Conservation (phyloP, 805 yeast genomes). For the Nakazawaea siamensis region DNA sequence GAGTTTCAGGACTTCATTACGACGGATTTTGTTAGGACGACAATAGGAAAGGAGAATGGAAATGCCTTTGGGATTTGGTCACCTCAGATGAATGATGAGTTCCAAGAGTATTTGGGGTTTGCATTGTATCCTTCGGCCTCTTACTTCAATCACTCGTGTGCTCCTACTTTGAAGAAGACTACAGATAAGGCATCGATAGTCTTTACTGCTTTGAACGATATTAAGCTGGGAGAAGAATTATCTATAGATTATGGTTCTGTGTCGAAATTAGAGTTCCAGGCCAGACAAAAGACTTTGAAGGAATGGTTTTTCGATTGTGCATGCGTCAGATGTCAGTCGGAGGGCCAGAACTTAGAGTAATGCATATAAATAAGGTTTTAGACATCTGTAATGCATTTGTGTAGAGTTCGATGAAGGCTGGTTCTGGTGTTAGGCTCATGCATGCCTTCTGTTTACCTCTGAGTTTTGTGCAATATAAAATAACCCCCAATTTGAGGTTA, state of each 20-base stretch:
- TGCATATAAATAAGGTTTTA: no score
- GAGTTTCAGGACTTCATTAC: slow-evolving; percentile 27
- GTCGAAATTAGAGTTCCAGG: slow-evolving; percentile 27
- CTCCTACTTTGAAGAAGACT: slow-evolving; percentile 43
- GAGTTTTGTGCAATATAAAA: no score
- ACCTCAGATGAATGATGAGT: slow-evolving; percentile 26
- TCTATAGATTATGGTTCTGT: slow-evolving; percentile 57
- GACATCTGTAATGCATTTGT: no score
- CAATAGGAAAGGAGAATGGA: slow-evolving; percentile 53
- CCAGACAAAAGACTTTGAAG: slow-evolving; percentile 32
- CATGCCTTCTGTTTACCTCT: no score
- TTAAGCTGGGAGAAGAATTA: slow-evolving; percentile 38
- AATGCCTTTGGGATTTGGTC: slow-evolving; percentile 65
- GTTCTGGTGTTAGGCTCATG: no score
- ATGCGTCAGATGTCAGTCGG: slow-evolving; percentile 34
- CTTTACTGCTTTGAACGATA: slow-evolving; percentile 33
- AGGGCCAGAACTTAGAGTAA: neutral
- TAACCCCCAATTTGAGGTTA: no score
- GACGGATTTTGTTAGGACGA: slow-evolving; percentile 30
- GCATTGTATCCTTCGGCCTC: slow-evolving; percentile 56
- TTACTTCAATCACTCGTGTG: slow-evolving; percentile 60
- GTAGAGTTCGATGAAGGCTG: no score
- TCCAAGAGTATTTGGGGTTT: slow-evolving; percentile 50
- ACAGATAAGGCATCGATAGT: slow-evolving; percentile 29
- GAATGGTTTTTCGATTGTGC: slow-evolving; percentile 57